Evolutionary conservation across 2,329 filamentous ascomycete genomes (phyloP).

Genomic region (Fusarium sp.): DNA sequence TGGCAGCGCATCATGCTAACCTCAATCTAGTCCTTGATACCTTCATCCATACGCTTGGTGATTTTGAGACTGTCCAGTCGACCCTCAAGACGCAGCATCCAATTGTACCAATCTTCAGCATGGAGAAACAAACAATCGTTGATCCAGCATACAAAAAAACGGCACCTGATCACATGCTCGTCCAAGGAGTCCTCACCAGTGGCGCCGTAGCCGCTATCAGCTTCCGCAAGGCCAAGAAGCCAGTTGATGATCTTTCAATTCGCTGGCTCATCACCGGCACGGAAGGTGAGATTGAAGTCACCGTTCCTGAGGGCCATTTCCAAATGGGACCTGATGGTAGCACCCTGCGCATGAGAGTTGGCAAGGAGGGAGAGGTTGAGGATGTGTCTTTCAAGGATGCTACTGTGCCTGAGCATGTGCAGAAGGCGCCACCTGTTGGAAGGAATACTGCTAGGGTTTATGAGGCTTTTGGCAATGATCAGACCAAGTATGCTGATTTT

Average conservation of each 20-base stretch:
- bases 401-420: background rate
- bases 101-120: background rate
- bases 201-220: background rate
- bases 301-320: background rate
- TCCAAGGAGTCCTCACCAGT: background rate
- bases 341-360: background rate
- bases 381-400: background rate
- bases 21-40: background rate
- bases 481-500: background rate
- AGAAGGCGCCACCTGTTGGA: background rate
- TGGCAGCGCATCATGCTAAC: no score
- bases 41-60: background rate
- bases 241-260: background rate
- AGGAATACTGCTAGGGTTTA: background rate
- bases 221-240: background rate
- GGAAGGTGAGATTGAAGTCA: background rate
- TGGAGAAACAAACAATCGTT: background rate
- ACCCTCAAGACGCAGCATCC: background rate
- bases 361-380: background rate
- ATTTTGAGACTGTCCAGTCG: background rate
- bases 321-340: background rate
- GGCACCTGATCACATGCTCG: background rate
- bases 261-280: background rate
- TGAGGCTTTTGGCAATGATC: background rate
- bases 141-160: background rate